Evolutionary conservation across 352 stramenopile species (phyloP).

Genomic region (Globisporangium paroecandrum): DNA sequence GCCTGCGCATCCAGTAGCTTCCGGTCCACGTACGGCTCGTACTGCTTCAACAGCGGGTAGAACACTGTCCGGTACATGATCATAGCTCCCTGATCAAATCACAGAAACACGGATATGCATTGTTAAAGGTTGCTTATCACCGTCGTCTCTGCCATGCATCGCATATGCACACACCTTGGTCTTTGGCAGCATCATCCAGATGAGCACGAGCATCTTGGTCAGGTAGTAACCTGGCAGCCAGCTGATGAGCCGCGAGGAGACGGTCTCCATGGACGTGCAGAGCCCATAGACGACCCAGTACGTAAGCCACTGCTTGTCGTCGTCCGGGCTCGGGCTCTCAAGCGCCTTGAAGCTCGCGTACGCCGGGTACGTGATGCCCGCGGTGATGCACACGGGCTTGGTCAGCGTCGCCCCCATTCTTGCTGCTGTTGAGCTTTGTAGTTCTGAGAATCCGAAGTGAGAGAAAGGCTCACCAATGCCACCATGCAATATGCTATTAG

Average conservation of each 20-base stretch:
- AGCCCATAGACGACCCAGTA: conserved; percentile 97
- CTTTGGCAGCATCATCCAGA: conserved; percentile 95
- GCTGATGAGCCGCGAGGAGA: conserved; percentile 42
- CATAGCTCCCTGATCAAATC: conserved; percentile 40
- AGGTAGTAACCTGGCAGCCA: conserved; percentile 94
- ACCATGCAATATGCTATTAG: conserved; percentile 3
- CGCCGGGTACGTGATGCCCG: conserved; percentile 56
- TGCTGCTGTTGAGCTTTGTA: not conserved
- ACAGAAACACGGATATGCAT: not conserved
- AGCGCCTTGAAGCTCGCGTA: conserved; percentile 80
- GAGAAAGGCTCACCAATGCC: not conserved
- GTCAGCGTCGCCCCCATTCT: conserved; percentile 54
- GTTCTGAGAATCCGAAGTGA: conserved; percentile 9
- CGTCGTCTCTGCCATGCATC: not conserved
- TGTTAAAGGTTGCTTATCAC: not conserved
- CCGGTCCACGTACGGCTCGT: conserved; percentile 64
- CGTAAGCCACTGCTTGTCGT: conserved; percentile 87
- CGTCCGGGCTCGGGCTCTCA: conserved; percentile 42
- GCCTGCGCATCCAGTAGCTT: conserved; percentile 54
- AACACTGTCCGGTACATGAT: conserved; percentile 63
- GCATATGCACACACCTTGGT: conserved; percentile 43
- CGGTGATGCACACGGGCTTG: conserved; percentile 46
- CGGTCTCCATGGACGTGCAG: conserved; percentile 90
- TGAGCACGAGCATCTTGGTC: conserved; percentile 93
- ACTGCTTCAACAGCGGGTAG: conserved; percentile 62